A percentile compares a stretch with the other conserved stretches of the same genome.
Evolutionary conservation across 306 rosid species (phyloP).

Genomic region (Vigna mungo): DNA sequence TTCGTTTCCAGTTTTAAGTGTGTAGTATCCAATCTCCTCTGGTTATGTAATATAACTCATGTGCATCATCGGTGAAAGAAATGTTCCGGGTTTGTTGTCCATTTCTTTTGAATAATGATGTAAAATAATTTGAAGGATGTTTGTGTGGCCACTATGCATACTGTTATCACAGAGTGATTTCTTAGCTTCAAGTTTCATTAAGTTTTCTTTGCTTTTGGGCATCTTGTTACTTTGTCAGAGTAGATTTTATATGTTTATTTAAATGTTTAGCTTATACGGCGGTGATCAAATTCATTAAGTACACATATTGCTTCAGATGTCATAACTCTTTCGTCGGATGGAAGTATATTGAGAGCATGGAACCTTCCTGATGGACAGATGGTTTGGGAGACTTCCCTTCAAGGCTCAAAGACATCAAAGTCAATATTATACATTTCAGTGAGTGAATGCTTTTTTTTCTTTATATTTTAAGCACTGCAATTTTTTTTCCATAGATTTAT

Average conservation of each 20-base stretch:
- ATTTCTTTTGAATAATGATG: conserved; percentile 26
- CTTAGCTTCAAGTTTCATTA: conserved; percentile 32
- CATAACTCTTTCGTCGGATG: conserved; percentile 86
- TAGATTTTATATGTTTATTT: conserved; percentile 30
- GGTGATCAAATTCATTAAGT: conserved; percentile 24
- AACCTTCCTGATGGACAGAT: conserved; percentile 98
- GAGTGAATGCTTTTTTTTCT: conserved; percentile 47
- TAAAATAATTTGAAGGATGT: conserved; percentile 31
- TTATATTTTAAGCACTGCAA: conserved; percentile 1
- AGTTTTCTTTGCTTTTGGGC: conserved; percentile 19
- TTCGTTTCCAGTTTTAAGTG: conserved; percentile 1
- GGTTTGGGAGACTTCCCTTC: conserved; percentile 91
- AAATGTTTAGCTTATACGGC: conserved; percentile 6
- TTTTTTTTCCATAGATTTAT: conserved; percentile 24
- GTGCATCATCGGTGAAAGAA: conserved; percentile 3
- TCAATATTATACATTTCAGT: conserved; percentile 74
- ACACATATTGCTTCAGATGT: conserved; percentile 70
- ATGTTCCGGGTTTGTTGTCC: conserved; percentile 5
- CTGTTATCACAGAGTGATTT: conserved; percentile 27
- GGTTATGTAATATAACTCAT: not conserved
- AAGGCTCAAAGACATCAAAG: conserved; percentile 69
- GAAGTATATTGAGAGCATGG: conserved; percentile 92
- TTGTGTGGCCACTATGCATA: not conserved
- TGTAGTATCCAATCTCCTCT: conserved; percentile 26
- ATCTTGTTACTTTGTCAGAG: conserved; percentile 31